A percentile compares a stretch with the other conserved stretches of the same genome.
These are phyloP conservation scores for Onygenales sp. DNA, from an alignment of 2,329 filamentous ascomycete genomes.

Conservation along the genomic window DNA sequence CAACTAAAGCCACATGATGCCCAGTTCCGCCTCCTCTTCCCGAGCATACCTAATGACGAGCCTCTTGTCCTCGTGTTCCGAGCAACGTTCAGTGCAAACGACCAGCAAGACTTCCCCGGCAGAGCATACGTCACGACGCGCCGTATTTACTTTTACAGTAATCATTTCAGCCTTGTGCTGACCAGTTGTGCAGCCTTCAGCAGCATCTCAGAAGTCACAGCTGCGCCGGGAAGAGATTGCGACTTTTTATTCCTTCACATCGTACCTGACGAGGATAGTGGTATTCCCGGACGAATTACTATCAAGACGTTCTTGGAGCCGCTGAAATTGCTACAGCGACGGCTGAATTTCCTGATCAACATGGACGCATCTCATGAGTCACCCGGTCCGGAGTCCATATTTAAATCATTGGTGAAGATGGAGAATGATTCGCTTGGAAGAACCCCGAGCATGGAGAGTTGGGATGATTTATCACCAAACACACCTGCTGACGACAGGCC, in stretches of 20 bases:
- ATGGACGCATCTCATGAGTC: conserved; percentile 66
- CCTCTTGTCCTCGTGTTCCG: conserved; percentile 86
- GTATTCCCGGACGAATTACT: conserved; percentile 63
- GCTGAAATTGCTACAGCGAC: conserved; percentile 67
- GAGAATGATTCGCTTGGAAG: conserved; percentile 52
- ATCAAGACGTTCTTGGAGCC: conserved; percentile 92
- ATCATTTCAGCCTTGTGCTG: conserved; percentile 83
- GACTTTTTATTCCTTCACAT: conserved; percentile 86
- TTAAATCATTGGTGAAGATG: conserved; percentile 64
- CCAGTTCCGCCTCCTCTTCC: conserved; percentile 88
- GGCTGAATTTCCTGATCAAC: conserved; percentile 77
- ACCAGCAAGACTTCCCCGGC: conserved; percentile 68
- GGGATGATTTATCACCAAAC: conserved; percentile 67
- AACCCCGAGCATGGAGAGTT: conserved; percentile 75
- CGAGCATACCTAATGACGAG: conserved; percentile 64
- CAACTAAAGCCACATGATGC: conserved; percentile 80
- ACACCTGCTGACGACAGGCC: conserved; percentile 53
- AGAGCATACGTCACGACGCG: conserved; percentile 80
- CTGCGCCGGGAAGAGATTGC: conserved; percentile 79
- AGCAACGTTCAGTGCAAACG: conserved; percentile 74
- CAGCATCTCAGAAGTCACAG: conserved; percentile 78
- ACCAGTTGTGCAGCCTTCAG: conserved; percentile 68
- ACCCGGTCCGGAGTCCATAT: conserved; percentile 57
- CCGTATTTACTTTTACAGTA: conserved; percentile 92
- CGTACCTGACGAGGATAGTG: conserved; percentile 52